Percentiles rank a stretch among this genome's conserved stretches.
phyloP scores from a whole-genome alignment of 2,329 filamentous ascomycete species.

The Periconia sp. region DNA sequence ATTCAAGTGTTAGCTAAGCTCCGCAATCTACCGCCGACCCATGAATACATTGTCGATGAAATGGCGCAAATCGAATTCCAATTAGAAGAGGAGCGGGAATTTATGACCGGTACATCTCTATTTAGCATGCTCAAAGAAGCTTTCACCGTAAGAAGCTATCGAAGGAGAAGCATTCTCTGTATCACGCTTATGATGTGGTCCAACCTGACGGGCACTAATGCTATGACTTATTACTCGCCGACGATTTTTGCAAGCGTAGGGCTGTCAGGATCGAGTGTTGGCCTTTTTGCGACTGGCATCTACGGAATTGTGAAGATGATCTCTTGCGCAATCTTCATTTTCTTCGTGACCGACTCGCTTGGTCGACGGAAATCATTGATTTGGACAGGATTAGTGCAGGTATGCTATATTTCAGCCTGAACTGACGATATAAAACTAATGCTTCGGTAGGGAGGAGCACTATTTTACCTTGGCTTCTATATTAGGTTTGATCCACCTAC shows the following conservation, averaged over 20 bases:
- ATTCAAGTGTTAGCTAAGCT: slow-evolving; percentile 62
- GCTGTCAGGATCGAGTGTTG: slow-evolving; percentile 61
- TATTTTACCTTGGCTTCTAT: slow-evolving; percentile 76
- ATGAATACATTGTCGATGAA: slow-evolving; percentile 43
- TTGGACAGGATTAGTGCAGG: slow-evolving; percentile 55
- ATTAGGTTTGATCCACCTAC: slow-evolving; percentile 66
- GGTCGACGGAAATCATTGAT: slow-evolving; percentile 68
- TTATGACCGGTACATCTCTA: slow-evolving; percentile 58
- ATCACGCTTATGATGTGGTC: slow-evolving; percentile 71
- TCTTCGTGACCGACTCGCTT: slow-evolving; percentile 72
- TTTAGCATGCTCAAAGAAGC: slow-evolving; percentile 46
- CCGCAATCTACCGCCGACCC: slow-evolving; percentile 55
- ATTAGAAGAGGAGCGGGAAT: slow-evolving; percentile 60
- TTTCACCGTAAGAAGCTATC: slow-evolving; percentile 56
- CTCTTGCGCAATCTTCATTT: slow-evolving; percentile 67
- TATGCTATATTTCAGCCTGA: not conserved
- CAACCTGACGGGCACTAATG: slow-evolving; percentile 68
- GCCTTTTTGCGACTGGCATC: slow-evolving; percentile 74
- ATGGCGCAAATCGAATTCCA: slow-evolving; percentile 44
- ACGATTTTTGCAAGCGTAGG: slow-evolving; percentile 72
- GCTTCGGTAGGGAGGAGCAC: slow-evolving; percentile 64
- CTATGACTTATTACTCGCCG: slow-evolving; percentile 69
- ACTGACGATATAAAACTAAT: slow-evolving; percentile 31
- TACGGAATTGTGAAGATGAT: slow-evolving; percentile 75
- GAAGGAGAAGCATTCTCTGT: slow-evolving; percentile 68